Base-by-base conservation (phyloP, 2,329 filamentous ascomycete species). In the Botryotinia narcissicola region DNA sequence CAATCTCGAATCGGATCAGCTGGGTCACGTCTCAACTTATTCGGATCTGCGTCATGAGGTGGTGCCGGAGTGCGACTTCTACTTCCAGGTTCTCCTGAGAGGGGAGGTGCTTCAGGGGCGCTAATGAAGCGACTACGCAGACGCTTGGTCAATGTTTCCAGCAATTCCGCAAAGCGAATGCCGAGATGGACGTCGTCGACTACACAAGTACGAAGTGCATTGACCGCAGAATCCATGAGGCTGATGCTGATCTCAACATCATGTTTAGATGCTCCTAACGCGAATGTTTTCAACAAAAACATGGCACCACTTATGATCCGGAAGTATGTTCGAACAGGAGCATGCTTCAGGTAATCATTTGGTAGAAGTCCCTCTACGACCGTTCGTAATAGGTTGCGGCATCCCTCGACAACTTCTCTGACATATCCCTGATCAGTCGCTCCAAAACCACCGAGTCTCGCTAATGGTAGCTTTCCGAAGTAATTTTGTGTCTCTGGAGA, bases 181-280 rank as follows among this genome's bases (percentile, higher is more conserved):
- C 92, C 93, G 7, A 96, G 86, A 80, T 96, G 93, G 12, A 95
- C 92, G 77, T 96, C 93, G 79, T 96, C 93, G 6, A 95, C 93
- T 10, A 95, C 92, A 75, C 92, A 94, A 77, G 89, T 92, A 29
- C 92, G 88, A 51, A 96, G 86, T 1, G 92, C 92, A 76, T 91
- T 86, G 0, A 95, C 92, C 0, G 92, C 93, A 44, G 88, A 85
- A 79, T 94, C 92, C 85, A 96, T 92, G 42, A 96, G 85, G 10
- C 87, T 87, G 44, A 96, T 91, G 75, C 91, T 93, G 64, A 92
- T 86, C 78, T 91, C 90, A 40, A 95, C 91, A 77, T 96, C 93
- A 72, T 90, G 90, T 78, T 93, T 92, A 1, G 92, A 91, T 2
- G 93, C 93, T 29, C 93, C 93, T 1, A 96, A 86, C 0, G 93